Base-by-base conservation (phyloP, 2,329 filamentous ascomycete genomes). In the Talaromyces sp. region DNA sequence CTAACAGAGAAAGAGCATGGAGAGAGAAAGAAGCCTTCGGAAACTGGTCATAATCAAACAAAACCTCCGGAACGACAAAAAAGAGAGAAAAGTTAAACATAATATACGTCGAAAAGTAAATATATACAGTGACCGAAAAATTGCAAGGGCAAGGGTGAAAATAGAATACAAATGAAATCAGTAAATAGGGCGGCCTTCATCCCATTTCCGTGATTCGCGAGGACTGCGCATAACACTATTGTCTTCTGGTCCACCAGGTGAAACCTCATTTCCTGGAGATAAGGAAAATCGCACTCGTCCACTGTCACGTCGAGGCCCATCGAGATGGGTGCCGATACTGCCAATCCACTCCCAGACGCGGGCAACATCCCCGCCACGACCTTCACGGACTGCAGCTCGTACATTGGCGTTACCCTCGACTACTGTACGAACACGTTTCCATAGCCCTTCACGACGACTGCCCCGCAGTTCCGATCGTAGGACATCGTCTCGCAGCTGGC, bases 381-480 rank as follows among this genome's bases (percentile, higher is more conserved):
- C 76, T 70, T 86, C 85, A 76, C 83, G 89, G 79, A 80, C 92
- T 78, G 83, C 93, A 76, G 77, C 91, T 49, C 95, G 85, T 17
- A 99, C 89, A 71, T 99, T 99, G 63, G 91, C 90, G 74, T 99
- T 99, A 75, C 88, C 88, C 76, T 99, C 95, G 0, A 99, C 93
- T 58, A 98, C 89, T 57, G 82, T 85, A 67, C 87, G 85, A 22
- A 99, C 95, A 56, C 86, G 86, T 65, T 87, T 84, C 95, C 96
- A 99, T 57, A 99, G 81, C 60, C 86, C 85, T 71, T 95, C 89
- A 42, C 95, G 84, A 68, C 92, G 85, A 9, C 83, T 82, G 22
- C 93, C 82, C 3, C 85, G 88, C 73, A 97, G 91, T 64, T 96
- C 88, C 30, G 89, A 85, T 22, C 93, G 84, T 44, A 99, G 81